Evolutionary conservation across 1,284 basidiomycete genomes (phyloP).

Genomic region (Schizophyllum commune): DNA sequence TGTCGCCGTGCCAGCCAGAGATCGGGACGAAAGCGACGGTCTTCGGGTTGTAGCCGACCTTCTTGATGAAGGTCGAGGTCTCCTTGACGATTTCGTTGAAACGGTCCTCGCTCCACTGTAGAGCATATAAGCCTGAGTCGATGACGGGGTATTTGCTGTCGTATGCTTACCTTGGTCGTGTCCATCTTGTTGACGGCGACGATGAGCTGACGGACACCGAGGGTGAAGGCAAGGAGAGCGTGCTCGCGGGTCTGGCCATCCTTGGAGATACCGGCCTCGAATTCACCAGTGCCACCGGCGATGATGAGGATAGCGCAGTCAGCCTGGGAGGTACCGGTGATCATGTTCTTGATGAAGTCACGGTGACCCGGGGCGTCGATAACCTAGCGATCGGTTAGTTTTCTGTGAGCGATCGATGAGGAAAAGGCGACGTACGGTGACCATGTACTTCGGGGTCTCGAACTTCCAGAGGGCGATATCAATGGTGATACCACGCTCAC

Average conservation of each 20-base stretch:
- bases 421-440: constrained; percentile 58
- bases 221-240: constrained; percentile 98
- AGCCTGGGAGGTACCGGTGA: constrained; percentile 99
- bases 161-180: constrained; percentile 78
- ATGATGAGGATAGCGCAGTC: constrained; percentile 99
- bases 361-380: constrained; percentile 99
- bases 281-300: constrained; percentile 98
- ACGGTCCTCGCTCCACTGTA: constrained; percentile 95
- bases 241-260: constrained; percentile 99
- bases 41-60: constrained; percentile 99
- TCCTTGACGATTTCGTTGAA: constrained; percentile 99
- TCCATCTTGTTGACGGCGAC: constrained; percentile 99
- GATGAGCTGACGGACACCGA: constrained; percentile 99
- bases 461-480: constrained; percentile 99
- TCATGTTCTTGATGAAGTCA: constrained; percentile 99
- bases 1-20: constrained; percentile 99
- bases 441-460: constrained; percentile 91
- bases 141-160: neutral
- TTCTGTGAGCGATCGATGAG: constrained; percentile 1
- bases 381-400: constrained; percentile 49
- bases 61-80: constrained; percentile 99
- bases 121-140: neutral
- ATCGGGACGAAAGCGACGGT: constrained; percentile 97
- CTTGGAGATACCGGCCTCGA: constrained; percentile 99
- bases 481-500: constrained; percentile 99